These are phyloP conservation scores for Phycomyces nitens DNA, from an alignment of 192 early-diverging fungal species.

Conservation along the genomic window DNA sequence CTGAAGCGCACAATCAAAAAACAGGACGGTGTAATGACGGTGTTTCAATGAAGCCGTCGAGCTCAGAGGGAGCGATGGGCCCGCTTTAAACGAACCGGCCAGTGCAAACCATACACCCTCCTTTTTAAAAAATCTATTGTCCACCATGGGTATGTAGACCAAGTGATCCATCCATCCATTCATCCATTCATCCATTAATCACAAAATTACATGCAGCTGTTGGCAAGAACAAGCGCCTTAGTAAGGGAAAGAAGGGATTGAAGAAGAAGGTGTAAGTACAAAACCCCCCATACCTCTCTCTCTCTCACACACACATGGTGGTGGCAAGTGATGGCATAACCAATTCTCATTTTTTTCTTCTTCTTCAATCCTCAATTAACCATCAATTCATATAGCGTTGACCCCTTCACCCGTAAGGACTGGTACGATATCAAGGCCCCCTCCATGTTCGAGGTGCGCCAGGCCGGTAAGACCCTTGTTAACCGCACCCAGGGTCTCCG, in stretches of 20 bases:
- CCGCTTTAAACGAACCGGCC: not conserved
- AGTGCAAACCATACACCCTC: conserved; percentile 19
- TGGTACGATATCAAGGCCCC: conserved; percentile 99
- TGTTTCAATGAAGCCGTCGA: not conserved
- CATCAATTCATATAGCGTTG: conserved; percentile 67
- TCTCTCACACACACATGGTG: not conserved
- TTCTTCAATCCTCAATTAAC: not conserved
- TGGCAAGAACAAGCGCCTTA: conserved; percentile 79
- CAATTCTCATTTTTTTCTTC: not conserved
- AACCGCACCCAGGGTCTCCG: conserved; percentile 99
- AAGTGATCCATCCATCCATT: conserved; percentile 30
- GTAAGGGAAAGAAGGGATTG: conserved; percentile 84
- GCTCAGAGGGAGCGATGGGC: not conserved
- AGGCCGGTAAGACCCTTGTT: conserved; percentile 98
- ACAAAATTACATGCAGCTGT: conserved; percentile 43
- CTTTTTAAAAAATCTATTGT: conserved; percentile 23
- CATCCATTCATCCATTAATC: not conserved
- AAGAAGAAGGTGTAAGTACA: conserved; percentile 86
- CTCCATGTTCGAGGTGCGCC: conserved; percentile 89
- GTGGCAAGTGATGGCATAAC: not conserved
- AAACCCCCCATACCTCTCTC: not conserved
- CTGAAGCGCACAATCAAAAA: too few relatives aligned
- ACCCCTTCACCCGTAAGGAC: conserved; percentile 99
- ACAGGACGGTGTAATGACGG: not conserved
- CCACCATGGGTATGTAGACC: conserved; percentile 35